A percentile compares a stretch with the other conserved stretches of the same genome.
These are phyloP conservation scores for Brassica cretica DNA, from an alignment of 345 rosid genomes.

Conservation along the genomic window DNA sequence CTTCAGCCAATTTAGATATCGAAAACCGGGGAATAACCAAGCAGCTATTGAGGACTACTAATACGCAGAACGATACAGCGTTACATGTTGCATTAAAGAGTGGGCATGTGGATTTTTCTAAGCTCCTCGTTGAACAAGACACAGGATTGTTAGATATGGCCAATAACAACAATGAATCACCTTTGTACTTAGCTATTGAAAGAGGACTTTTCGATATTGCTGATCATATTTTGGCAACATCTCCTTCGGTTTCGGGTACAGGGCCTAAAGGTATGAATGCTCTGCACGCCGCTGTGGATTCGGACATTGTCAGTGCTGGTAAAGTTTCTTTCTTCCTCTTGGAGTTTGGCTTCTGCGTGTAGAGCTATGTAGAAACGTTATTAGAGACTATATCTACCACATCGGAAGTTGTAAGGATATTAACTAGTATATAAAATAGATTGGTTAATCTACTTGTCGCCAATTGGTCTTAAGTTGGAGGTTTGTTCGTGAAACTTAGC, in stretches of 20 bases:
- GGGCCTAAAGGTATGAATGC: slow-evolving; percentile 31
- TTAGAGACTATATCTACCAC: background rate
- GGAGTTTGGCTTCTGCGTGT: background rate
- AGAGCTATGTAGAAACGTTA: background rate
- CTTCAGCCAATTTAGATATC: slow-evolving; percentile 24
- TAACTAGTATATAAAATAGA: too few species aligned
- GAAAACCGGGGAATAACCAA: slow-evolving; percentile 1
- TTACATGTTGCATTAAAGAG: slow-evolving; percentile 34
- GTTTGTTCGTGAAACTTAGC: background rate
- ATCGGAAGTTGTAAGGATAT: too few species aligned
- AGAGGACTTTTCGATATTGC: slow-evolving; percentile 24
- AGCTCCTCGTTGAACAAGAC: slow-evolving; percentile 31
- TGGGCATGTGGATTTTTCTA: slow-evolving; percentile 24
- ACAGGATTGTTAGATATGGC: slow-evolving; percentile 2
- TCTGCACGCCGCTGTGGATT: slow-evolving; percentile 28
- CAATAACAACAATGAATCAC: slow-evolving; percentile 18
- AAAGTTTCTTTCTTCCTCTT: background rate
- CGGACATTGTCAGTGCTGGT: slow-evolving; percentile 1
- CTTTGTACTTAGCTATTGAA: slow-evolving; percentile 39
- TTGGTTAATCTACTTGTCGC: too few species aligned
- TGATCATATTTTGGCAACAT: slow-evolving; percentile 3
- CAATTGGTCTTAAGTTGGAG: background rate
- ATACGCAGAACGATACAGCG: slow-evolving; percentile 28
- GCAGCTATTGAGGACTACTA: slow-evolving; percentile 32
- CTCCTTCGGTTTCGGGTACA: background rate